These are phyloP conservation scores for Micromonas commoda DNA, from an alignment of 139 green algal genomes.

Conservation along the genomic window DNA sequence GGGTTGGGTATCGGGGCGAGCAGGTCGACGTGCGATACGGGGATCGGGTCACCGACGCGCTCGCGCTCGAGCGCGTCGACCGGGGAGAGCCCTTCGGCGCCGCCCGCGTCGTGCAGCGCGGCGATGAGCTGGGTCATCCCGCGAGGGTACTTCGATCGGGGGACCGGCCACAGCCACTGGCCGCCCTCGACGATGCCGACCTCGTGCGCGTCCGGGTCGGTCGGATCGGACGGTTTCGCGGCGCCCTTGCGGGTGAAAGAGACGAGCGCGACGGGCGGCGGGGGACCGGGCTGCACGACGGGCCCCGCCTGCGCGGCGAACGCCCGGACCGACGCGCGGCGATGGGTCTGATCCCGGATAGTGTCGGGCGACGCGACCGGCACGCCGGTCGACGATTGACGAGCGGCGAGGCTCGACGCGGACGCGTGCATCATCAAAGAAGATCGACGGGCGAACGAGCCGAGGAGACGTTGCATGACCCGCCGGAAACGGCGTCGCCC, in stretches of 20 bases:
- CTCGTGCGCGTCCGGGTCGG: neutral
- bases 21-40: neutral
- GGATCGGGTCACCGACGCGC: neutral
- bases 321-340: no score
- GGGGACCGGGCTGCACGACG: neutral
- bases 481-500: no score
- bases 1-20: constrained; percentile 13
- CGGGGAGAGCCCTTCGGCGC: neutral
- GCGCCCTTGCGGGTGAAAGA: neutral
- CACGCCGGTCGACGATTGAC: no score
- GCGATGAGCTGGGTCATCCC: neutral
- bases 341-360: no score
- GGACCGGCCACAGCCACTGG: neutral
- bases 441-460: no score
- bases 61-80: neutral
- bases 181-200: neutral
- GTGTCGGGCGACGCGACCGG: no score
- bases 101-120: neutral
- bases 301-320: no score
- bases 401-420: no score
- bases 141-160: neutral
- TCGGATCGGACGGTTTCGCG: no score
- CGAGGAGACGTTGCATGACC: no score
- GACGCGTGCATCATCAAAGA: no score
- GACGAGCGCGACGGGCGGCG: neutral